Base-by-base conservation (phyloP, 495 filamentous ascomycete species). In the Talaromyces nanjingensis region DNA sequence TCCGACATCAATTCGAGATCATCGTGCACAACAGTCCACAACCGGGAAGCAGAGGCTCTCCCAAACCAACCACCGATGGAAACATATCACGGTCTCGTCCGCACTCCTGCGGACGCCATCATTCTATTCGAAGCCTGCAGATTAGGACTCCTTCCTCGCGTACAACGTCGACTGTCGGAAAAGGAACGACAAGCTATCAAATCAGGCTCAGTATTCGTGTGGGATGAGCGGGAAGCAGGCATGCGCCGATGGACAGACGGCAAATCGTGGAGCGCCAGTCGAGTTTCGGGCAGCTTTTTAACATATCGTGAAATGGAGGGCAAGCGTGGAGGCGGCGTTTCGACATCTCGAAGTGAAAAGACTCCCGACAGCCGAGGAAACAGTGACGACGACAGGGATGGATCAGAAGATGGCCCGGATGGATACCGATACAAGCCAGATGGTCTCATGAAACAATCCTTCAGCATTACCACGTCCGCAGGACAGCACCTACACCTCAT, bases 231-330 rank as follows among this genome's bases (percentile, higher is more conserved):
- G 67, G 94, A 98, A 81, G 94, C 94, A 8, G 94, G 94, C 62
- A 98, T 98, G 94, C 84, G 94, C 63, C 82, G 94, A 75, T 98
- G 94, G 94, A 98, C 94, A 0, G 94, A 98, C 69, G 94, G 94
- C 22, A 98, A 98, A 73, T 98, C 94, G 52, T 98, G 94, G 94
- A 98, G 96, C 70, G 94, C 94, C 25, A 97, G 93, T 72, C 86
- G 94, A 62, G 94, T 98, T 2, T 97, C 96, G 0, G 94, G 94
- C 18, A 98, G 96, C 77, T 98, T 98, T 71, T 77, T 98, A 60
- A 98, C 94, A 2, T 98, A 98, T 70, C 82, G 94, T 34, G 94
- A 98, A 73, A 98, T 98, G 94, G 94, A 98, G 72, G 94, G 94
- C 73, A 98, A 98, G 77, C 85, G 96, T 49, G 85, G 86, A 65